Evolutionary conservation across 2,329 filamentous ascomycete genomes (phyloP).

Genomic region (Tolypocladium capitatum): DNA sequence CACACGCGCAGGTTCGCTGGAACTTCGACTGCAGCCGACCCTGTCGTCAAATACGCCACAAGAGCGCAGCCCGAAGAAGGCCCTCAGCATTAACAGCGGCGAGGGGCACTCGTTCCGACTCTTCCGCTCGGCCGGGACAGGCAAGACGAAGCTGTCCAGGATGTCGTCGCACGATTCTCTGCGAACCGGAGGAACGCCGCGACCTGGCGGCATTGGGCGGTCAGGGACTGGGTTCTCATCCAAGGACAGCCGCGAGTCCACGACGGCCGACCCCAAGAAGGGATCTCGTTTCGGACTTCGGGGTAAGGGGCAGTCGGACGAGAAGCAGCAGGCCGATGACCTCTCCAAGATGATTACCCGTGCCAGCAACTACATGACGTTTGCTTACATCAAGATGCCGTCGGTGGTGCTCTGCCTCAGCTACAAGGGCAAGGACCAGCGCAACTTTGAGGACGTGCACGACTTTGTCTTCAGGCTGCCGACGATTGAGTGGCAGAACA

Average conservation of each 20-base stretch:
- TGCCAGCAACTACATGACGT: constrained; percentile 94
- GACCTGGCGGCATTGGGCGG: constrained; percentile 29
- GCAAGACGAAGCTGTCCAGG: constrained; percentile 29
- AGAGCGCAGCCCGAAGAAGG: constrained; percentile 28
- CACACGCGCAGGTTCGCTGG: constrained; percentile 60
- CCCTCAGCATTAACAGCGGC: constrained; percentile 33
- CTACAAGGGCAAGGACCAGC: constrained; percentile 91
- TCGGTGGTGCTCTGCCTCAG: constrained; percentile 90
- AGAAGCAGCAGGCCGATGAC: constrained; percentile 60
- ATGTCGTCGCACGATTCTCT: constrained; percentile 47
- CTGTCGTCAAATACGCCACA: constrained; percentile 43
- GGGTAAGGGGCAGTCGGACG: constrained; percentile 50
- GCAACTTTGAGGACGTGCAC: constrained; percentile 93
- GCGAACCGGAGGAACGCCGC: constrained; percentile 24
- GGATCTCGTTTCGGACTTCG: constrained; percentile 42
- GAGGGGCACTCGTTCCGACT: constrained; percentile 39
- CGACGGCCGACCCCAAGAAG: constrained; percentile 29
- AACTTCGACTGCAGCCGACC: constrained; percentile 72
- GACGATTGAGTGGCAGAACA: constrained; percentile 90
- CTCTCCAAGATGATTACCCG: constrained; percentile 92
- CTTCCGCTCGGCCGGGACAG: constrained; percentile 30
- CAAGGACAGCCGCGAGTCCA: constrained; percentile 24
- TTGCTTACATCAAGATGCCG: constrained; percentile 88
- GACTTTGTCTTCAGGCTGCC: constrained; percentile 95
- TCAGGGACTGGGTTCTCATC: constrained; percentile 31